A percentile compares a stretch with the other conserved stretches of the same genome.
phyloP scores from a whole-genome alignment of 1,284 basidiomycete genomes.

The Moesziomyces aphidis region DNA sequence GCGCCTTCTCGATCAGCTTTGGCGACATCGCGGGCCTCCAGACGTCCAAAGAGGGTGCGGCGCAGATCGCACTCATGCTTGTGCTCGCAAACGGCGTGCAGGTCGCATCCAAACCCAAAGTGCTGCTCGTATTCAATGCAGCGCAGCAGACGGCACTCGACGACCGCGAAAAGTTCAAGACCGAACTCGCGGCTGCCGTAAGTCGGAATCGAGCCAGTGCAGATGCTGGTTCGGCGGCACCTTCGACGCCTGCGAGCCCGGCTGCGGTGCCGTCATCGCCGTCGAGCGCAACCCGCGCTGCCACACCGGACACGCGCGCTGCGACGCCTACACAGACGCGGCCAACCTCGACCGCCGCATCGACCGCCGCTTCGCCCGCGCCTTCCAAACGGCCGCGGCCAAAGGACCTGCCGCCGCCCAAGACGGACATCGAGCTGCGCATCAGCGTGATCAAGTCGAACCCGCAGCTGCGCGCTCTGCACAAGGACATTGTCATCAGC shows the following conservation, averaged over 20 bases:
- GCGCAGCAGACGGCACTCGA: slow-evolving; percentile 46
- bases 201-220: slow-evolving; percentile 22
- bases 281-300: slow-evolving; percentile 8
- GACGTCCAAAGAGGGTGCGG: slow-evolving; percentile 55
- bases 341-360: slow-evolving; percentile 10
- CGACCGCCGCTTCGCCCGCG: slow-evolving; percentile 5
- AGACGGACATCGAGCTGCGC: slow-evolving; percentile 59
- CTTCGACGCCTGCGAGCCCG: slow-evolving; percentile 20
- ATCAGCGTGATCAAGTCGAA: slow-evolving; percentile 60
- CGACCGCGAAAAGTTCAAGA: slow-evolving; percentile 56
- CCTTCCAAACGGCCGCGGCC: slow-evolving; percentile 1
- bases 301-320: slow-evolving; percentile 22
- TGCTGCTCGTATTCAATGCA: slow-evolving; percentile 54
- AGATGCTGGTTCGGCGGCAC: slow-evolving; percentile 12
- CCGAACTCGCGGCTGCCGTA: slow-evolving; percentile 49
- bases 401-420: slow-evolving; percentile 8
- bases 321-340: slow-evolving; percentile 11
- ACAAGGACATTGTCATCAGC: slow-evolving; percentile 61
- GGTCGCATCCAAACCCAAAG: slow-evolving; percentile 42
- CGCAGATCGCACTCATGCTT: slow-evolving; percentile 55
- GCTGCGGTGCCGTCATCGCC: slow-evolving; percentile 20
- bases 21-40: slow-evolving; percentile 51
- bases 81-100: slow-evolving; percentile 42
- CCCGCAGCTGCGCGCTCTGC: slow-evolving; percentile 53
- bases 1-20: slow-evolving; percentile 36